Evolutionary conservation across 805 yeast species (phyloP), one percentile per base, ranked within the genome.

Genomic region (Saccharomyces mikatae): DNA sequence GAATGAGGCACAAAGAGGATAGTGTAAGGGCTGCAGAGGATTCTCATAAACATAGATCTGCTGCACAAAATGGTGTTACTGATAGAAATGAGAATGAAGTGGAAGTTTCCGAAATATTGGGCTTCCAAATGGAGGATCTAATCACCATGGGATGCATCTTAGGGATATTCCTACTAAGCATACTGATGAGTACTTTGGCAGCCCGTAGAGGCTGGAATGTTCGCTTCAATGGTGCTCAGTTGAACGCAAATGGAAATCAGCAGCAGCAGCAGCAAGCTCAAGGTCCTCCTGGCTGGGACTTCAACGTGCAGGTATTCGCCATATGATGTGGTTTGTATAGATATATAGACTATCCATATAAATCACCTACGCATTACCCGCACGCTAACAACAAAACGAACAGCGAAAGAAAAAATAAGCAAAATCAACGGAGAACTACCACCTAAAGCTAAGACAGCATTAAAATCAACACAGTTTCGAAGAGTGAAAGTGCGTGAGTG

Each of bases 281-380:
- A 14, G 26, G 48, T 41, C 26, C 6, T 22, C 29, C 55, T 14
- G 31, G 56, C 27, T 61, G 64, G 6, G 61, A 62, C 51, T 58
- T 65, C 21, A 61, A 65, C 27, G 53, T 65, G 8, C 68, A 65
- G 47, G 47, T 65, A n/a, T 62, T 65, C 31, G 69, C 69, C 22
- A 63, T 65, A 27, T 65, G 51, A 60, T 28, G 47, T 17, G 52
- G 21, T 17, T 53, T 36, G 47, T 31, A 46, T 50, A 32, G 51
- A 22, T 48, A 29, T 27, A 48, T 32, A 17, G 41, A 17, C 51
- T 48, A n/a, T 48, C 41, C 44, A 36, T 36, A 36, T 11, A 36
- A 36, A 36, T 17, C 21, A 36, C 17, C 24, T 22, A 17, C 22
- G 24, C 44, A 17, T 36, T 36, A 36, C 44, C 44, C 44, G 44